Evolutionary conservation across 129 eudicot genomes (phyloP), one percentile per base, ranked within the genome.

Genomic region (Apium graveolens): DNA sequence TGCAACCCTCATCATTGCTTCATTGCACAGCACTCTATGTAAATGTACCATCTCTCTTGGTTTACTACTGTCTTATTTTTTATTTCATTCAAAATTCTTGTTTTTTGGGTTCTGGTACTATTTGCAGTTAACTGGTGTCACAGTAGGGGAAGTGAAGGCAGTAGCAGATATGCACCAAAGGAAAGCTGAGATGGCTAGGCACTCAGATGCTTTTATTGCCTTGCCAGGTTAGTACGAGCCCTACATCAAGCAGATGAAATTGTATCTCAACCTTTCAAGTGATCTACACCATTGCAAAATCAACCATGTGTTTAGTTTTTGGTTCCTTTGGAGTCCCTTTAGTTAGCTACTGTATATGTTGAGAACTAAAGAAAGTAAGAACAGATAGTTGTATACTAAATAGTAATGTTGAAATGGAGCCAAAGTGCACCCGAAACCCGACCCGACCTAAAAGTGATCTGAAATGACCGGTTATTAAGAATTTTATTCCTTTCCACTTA

Each of bases 111-210:
- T 81, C 53, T n/a, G 78, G 27, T 42, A 48, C 65, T 31, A 79
- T 80, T 74, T 81, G 78, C 89, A 89, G 93, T 79, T 89, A 81
- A 89, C 93, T 84, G 93, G 93, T 73, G 93, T 78, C 79, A 89
- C 93, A 78, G 90, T 89, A 80, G 93, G 93, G 69, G 93, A 89
- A 85, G 93, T 86, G 90, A 89, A 89, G 80, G 90, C 93, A 78
- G 93, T 89, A 69, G 93, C 93, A 84, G 93, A 79, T 79, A 89
- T 89, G 93, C 93, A 89, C 76, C 90, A 89, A 86, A 89, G 93
- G 88, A 89, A 89, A 78, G 93, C 93, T 34, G 93, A 89, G 76
- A 89, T 89, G 93, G 93, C 90, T 82, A 86, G 73, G 84, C 88
- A 86, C 69, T 89, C 93, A 26, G 93, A 89, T 80, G 93, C 93